These are phyloP conservation scores for Jatropha curcas DNA, from an alignment of 345 rosid genomes.

Conservation along the genomic window DNA sequence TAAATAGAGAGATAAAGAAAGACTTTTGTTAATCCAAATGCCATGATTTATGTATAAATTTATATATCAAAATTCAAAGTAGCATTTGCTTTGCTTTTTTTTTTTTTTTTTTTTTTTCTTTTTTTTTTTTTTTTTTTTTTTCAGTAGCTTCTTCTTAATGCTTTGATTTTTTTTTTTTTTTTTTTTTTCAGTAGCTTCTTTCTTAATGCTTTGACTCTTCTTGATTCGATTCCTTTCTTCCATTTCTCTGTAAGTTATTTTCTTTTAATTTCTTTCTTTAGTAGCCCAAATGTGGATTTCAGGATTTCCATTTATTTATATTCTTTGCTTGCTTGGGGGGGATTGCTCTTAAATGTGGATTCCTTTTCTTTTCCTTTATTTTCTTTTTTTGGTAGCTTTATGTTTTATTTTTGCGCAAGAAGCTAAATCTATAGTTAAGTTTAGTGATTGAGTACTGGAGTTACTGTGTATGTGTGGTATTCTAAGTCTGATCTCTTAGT, in stretches of 20 bases:
- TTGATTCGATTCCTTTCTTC: neutral
- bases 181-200: neutral
- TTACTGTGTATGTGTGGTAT: neutral
- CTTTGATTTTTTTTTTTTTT: constrained; percentile 8
- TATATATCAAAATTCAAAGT: neutral
- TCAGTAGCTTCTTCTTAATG: too few relatives aligned
- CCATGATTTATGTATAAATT: neutral
- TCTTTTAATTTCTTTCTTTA: neutral
- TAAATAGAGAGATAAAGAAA: neutral
- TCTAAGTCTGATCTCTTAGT: neutral
- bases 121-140: too few relatives aligned
- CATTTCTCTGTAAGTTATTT: neutral
- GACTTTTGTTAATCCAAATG: neutral
- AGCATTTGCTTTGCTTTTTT: neutral
- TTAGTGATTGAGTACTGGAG: neutral
- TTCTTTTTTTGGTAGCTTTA: neutral
- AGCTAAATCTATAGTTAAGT: neutral
- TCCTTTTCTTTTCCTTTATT: neutral
- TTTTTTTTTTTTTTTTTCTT: too few relatives aligned
- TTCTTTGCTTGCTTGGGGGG: neutral
- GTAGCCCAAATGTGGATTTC: neutral
- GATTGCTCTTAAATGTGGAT: neutral
- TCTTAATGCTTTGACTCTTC: constrained; percentile 4
- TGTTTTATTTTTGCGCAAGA: neutral
- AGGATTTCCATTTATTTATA: too few relatives aligned